Conservation (phyloP, 306 rosid genomes). For the Dalbergia cultrata region DNA sequence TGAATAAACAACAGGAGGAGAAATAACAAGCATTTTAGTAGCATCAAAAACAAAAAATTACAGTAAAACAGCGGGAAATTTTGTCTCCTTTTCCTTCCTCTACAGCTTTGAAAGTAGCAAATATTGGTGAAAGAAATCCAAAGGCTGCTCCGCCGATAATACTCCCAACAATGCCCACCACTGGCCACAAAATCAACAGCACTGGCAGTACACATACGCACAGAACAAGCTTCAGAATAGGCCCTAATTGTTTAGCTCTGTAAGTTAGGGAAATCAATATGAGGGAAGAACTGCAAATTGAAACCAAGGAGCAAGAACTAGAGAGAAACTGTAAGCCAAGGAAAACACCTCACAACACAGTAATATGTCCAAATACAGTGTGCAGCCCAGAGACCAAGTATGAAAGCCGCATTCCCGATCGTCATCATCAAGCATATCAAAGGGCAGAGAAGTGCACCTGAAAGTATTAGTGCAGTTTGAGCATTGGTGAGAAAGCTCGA, state of each 20-base stretch:
- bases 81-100: constrained; percentile 74
- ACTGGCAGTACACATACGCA: constrained; percentile 74
- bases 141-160: constrained; percentile 81
- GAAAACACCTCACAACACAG: constrained; percentile 73
- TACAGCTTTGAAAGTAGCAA: constrained; percentile 87
- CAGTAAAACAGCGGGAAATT: constrained; percentile 72
- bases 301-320: constrained; percentile 10
- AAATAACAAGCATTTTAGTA: constrained; percentile 27
- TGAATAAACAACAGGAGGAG: constrained; percentile 33
- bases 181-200: constrained; percentile 79
- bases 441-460: constrained; percentile 82
- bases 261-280: constrained; percentile 44
- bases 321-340: constrained; percentile 30
- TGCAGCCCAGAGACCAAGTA: constrained; percentile 81
- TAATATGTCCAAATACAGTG: constrained; percentile 79
- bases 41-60: constrained; percentile 56
- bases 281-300: constrained; percentile 25
- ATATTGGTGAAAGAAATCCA: constrained; percentile 80
- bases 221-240: constrained; percentile 71
- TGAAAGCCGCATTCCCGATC: constrained; percentile 69
- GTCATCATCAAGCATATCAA: constrained; percentile 74
- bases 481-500: constrained; percentile 8
- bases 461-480: constrained; percentile 50
- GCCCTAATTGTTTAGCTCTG: constrained; percentile 82
- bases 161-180: constrained; percentile 79